Base-by-base conservation (phyloP, 208 protist genomes). In the Borovskyia barvae region DNA sequence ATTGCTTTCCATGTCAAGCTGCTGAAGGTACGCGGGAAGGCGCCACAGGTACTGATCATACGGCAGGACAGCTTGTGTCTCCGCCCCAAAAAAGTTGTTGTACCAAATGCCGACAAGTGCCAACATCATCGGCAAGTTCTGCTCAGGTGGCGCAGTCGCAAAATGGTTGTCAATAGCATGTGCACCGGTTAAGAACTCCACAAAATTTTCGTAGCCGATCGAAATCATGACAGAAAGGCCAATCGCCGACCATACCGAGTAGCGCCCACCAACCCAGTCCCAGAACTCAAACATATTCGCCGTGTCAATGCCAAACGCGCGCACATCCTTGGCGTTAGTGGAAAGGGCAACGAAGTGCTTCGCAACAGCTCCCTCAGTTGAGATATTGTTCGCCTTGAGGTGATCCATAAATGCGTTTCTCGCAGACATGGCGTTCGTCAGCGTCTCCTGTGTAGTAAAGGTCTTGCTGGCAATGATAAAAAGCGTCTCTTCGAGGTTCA, bases 201-300 rank as follows among this genome's bases (percentile, higher is more conserved):
- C 77, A 74, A 98, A 99, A 52, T 92, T 88, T 25, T 98, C 92
- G 25, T 95, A 94, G 28, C 97, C 97, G 56, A 98, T 89, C 22
- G 88, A 94, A 1, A 99, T 70, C 62, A 97, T 95, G 45, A 99
- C 95, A 9, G 94, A 85, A 15, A 98, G 59, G 28, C 97, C 97
- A 62, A 99, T 98, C 28, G 97, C 96, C 36, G 80, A 95, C 97
- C 97, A 99, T 11, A 99, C 77, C 8, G 95, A 98, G 78, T 99
- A 99, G 28, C 97, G 86, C 32, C 97, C 97, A 49, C 97, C 97
- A 63, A 99, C 97, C 97, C 97, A 99, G 71, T 99, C 97, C 95
- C 96, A 98, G 76, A 99, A 99, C 45, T 82, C 93, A 75, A 99
- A 99, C 97, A 98, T 98, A 70, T 99, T 98, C 7, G 51, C 72